Base-by-base conservation (phyloP, 192 early-diverging fungal genomes). In the Rhizoclosmatium globosum region DNA sequence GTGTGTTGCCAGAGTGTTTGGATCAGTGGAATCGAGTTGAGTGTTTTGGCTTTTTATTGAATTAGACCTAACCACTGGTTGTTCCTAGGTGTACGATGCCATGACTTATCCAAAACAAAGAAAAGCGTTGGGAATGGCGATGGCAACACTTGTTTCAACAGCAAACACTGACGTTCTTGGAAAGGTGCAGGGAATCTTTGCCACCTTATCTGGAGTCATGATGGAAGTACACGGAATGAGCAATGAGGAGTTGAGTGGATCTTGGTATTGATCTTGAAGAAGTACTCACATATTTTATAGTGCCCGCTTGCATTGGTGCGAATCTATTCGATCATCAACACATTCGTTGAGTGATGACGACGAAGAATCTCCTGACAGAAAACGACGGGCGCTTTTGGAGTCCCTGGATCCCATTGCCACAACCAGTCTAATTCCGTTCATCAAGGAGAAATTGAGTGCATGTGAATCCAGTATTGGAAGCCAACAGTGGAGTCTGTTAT, bases 1-100 rank as follows among this genome's bases (percentile, higher is more conserved):
- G 89, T 44, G 65, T 81, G 6, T 93, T 91, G 91, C 84, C 90
- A 65, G 93, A 94, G 31, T 93, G 91, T 88, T 89, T 93, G 83
- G 77, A 41, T 53, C 9, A 21, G 15, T 77, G 45, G 71, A 65
- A 50, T 41, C 46, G 43, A 31, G 66, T 62, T 56, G n/a, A 42
- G 7, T 56, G 46, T 47, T 53, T 48, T 64, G n/a, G 47, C 59
- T 50, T 41, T 38, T 19, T 15, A 41, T 45, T 3, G 41, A 4
- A 13, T 23, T n/a, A 9, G n/a, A 0, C 23, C 47, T 57, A 17
- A 64, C 13, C 56, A 4, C n/a, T n/a, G n/a, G n/a, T 50, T 70
- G 68, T 38, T 71, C 3, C 9, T 21, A 95, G 93, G 61, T 78
- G 21, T 94, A 92, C 87, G 94, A 95, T 84, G 90, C 89, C 23